phyloP scores from a whole-genome alignment of 768 basidiomycete species.

The Auriscalpium orientale region DNA sequence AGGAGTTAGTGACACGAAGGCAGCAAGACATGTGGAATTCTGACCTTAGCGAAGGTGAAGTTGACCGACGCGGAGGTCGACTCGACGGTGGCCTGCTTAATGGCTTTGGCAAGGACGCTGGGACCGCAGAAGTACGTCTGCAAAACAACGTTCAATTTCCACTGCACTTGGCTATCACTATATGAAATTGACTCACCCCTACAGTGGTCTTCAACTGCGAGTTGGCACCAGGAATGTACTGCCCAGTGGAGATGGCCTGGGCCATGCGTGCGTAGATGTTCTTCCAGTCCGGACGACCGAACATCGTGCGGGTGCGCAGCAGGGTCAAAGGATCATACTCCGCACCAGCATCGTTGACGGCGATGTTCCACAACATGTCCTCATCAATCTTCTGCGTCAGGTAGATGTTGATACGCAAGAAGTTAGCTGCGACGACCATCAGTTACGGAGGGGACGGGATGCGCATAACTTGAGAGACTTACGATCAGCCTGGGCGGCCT shows the following conservation, averaged over 20 bases:
- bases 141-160: neutral
- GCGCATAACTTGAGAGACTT: slow-evolving; percentile 27
- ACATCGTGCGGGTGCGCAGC: slow-evolving; percentile 82
- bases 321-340: slow-evolving; percentile 87
- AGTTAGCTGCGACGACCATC: slow-evolving; percentile 56
- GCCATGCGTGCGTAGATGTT: slow-evolving; percentile 69
- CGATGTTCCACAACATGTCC: slow-evolving; percentile 89
- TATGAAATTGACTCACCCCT: slow-evolving; percentile 44
- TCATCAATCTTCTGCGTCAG: slow-evolving; percentile 80
- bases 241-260: slow-evolving; percentile 73
- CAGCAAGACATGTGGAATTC: slow-evolving; percentile 15
- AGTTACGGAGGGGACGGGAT: slow-evolving; percentile 5
- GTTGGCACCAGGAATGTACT: slow-evolving; percentile 72
- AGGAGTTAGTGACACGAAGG: slow-evolving; percentile 6
- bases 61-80: slow-evolving; percentile 49
- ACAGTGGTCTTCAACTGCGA: slow-evolving; percentile 79
- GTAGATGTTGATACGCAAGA: slow-evolving; percentile 88
- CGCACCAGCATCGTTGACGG: slow-evolving; percentile 78
- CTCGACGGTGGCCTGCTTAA: slow-evolving; percentile 62
- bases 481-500: slow-evolving; percentile 86
- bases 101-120: slow-evolving; percentile 59
- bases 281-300: slow-evolving; percentile 88
- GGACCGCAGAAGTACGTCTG: slow-evolving; percentile 91
- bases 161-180: slow-evolving; percentile 3
- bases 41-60: slow-evolving; percentile 79